These are phyloP conservation scores for Nicotiana benthamiana DNA, from an alignment of 257 asterid genomes.

Conservation along the genomic window DNA sequence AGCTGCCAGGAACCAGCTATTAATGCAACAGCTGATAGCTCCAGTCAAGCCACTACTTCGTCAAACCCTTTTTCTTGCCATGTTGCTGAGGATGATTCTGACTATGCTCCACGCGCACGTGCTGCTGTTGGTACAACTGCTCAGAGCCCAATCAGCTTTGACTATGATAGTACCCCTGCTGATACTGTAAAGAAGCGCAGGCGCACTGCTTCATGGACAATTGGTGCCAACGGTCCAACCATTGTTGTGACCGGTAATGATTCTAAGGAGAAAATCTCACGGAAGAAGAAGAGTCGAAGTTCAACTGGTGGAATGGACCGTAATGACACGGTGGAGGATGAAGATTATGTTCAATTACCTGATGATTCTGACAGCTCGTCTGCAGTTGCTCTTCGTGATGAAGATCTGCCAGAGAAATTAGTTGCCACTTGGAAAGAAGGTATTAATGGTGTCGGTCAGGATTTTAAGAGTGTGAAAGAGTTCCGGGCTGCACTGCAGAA, in stretches of 20 bases:
- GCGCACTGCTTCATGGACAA: conserved; percentile 57
- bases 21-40: conserved; percentile 36
- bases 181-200: conserved; percentile 90
- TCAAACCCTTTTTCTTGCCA: conserved; percentile 44
- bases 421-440: conserved; percentile 73
- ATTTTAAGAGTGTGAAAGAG: conserved; percentile 68
- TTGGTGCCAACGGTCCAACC: conserved; percentile 50
- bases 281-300: neutral
- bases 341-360: conserved; percentile 27
- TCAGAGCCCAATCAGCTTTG: conserved; percentile 29
- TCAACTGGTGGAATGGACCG: conserved; percentile 13
- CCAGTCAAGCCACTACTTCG: conserved; percentile 33
- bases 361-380: conserved; percentile 35
- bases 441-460: conserved; percentile 76
- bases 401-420: conserved; percentile 66
- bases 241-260: conserved; percentile 39
- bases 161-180: conserved; percentile 61
- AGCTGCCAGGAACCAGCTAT: conserved; percentile 26
- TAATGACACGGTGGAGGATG: conserved; percentile 29
- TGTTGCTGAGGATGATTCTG: conserved; percentile 47
- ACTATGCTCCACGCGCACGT: conserved; percentile 42
- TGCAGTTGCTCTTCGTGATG: conserved; percentile 31
- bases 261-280: conserved; percentile 23
- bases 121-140: conserved; percentile 27
- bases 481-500: conserved; percentile 76